These are phyloP conservation scores for Phialocephala subalpina DNA, from an alignment of 2,329 filamentous ascomycete genomes.

Conservation along the genomic window DNA sequence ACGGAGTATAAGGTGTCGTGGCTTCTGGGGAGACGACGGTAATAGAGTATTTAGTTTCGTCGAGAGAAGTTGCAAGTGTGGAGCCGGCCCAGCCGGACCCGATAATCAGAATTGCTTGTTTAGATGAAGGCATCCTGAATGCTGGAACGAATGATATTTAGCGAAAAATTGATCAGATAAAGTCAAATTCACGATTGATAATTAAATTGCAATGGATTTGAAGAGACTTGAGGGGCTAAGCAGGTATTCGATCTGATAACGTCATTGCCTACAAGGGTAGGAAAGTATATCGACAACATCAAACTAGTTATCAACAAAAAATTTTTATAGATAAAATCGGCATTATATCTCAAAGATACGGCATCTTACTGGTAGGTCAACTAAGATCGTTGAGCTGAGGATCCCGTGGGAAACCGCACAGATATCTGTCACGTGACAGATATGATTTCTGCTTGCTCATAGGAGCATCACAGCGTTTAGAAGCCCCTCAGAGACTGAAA, in stretches of 20 bases:
- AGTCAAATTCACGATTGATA: neutral
- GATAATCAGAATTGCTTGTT: conserved; percentile 2
- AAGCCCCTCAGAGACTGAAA: too few species aligned
- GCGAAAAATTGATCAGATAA: neutral
- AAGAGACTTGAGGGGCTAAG: neutral
- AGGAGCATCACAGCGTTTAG: too few species aligned
- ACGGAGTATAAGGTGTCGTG: neutral
- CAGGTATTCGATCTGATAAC: neutral
- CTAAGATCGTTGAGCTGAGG: too few species aligned
- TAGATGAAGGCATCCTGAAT: neutral
- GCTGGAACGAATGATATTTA: neutral
- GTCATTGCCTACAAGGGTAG: neutral
- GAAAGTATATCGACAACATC: neutral
- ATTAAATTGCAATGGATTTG: neutral
- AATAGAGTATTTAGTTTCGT: neutral
- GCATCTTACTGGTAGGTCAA: too few species aligned
- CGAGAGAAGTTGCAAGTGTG: neutral
- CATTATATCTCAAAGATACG: too few species aligned
- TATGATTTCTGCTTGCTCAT: neutral
- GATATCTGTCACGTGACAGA: neutral
- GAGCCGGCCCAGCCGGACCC: conserved; percentile 5
- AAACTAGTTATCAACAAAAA: neutral
- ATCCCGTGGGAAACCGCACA: too few species aligned
- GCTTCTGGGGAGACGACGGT: conserved; percentile 2
- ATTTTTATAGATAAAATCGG: neutral